Conservation (phyloP, 371 early-diverging fungal species). For the Mucor irregularis region DNA sequence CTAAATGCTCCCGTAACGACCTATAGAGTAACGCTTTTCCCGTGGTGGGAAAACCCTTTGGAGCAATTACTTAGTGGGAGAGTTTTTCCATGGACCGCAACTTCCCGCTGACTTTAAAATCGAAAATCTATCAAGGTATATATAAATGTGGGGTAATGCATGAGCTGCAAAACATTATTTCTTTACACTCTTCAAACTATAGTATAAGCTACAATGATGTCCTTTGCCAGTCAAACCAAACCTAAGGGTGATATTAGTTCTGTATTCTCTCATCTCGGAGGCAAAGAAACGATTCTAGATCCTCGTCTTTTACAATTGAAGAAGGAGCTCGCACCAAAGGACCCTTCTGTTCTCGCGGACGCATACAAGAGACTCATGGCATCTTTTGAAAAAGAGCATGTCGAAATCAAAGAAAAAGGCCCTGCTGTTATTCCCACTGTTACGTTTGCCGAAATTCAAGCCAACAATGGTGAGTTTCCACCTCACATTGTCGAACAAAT, state of each 20-base stretch:
- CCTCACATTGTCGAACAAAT: constrained; percentile 20
- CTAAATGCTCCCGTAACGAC: too few relatives aligned
- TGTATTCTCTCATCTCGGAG: constrained; percentile 39
- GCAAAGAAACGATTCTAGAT: constrained; percentile 24
- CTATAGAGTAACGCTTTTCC: too few relatives aligned
- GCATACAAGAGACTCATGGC: constrained; percentile 31
- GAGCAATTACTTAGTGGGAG: too few relatives aligned
- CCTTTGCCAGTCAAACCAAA: constrained; percentile 8
- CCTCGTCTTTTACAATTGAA: constrained; percentile 28
- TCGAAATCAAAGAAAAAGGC: constrained; percentile 30
- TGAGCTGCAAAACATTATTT: too few relatives aligned
- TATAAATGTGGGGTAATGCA: too few relatives aligned
- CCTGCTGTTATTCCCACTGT: constrained; percentile 33
- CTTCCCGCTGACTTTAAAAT: too few relatives aligned
- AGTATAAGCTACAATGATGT: too few relatives aligned
- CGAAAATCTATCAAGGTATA: too few relatives aligned
- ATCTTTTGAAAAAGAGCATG: constrained; percentile 26
- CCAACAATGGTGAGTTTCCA: constrained; percentile 37
- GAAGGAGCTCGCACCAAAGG: constrained; percentile 24
- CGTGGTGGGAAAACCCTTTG: too few relatives aligned
- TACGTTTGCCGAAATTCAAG: constrained; percentile 25
- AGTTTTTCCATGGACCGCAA: too few relatives aligned
- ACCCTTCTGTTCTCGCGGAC: constrained; percentile 20
- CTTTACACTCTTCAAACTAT: too few relatives aligned
- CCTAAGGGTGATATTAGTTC: constrained; percentile 45